Evolutionary conservation across 495 filamentous ascomycete species (phyloP).

Genomic region (Aeminium ludgeri): DNA sequence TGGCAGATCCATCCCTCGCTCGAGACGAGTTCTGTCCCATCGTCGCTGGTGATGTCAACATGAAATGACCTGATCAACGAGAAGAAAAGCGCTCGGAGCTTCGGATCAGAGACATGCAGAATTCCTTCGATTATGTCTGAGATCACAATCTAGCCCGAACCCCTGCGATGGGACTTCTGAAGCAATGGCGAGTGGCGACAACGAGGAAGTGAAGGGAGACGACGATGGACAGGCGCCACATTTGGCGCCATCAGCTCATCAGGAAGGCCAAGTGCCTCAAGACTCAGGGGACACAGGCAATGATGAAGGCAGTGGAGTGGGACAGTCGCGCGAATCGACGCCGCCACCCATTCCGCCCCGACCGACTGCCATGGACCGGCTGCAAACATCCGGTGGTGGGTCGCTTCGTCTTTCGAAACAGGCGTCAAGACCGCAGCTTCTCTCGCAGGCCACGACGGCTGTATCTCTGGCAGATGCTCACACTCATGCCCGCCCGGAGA

Average conservation of each 20-base stretch:
- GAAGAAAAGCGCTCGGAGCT: no score
- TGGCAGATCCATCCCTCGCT: no score
- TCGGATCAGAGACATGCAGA: no score
- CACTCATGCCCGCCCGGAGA: constrained; percentile 48
- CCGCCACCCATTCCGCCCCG: constrained; percentile 57
- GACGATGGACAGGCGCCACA: constrained; percentile 1
- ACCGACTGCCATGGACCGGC: constrained; percentile 32
- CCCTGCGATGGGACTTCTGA: not conserved
- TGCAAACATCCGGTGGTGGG: constrained; percentile 13
- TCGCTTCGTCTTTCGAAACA: constrained; percentile 10
- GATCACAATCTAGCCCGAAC: no score
- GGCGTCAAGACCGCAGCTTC: constrained; percentile 31
- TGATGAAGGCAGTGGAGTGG: not conserved
- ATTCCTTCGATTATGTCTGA: no score
- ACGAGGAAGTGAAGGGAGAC: not conserved
- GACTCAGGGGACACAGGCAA: no score
- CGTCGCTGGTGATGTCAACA: no score
- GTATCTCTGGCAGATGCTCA: constrained; percentile 62
- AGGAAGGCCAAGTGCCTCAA: no score
- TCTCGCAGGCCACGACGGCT: constrained; percentile 66
- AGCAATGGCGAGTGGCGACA: not conserved
- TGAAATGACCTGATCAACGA: no score
- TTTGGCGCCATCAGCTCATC: not conserved
- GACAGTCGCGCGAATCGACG: constrained; percentile 10
- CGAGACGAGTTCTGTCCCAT: no score